Conservation (phyloP, 192 early-diverging fungal genomes). For the Linnemannia schmuckeri region DNA sequence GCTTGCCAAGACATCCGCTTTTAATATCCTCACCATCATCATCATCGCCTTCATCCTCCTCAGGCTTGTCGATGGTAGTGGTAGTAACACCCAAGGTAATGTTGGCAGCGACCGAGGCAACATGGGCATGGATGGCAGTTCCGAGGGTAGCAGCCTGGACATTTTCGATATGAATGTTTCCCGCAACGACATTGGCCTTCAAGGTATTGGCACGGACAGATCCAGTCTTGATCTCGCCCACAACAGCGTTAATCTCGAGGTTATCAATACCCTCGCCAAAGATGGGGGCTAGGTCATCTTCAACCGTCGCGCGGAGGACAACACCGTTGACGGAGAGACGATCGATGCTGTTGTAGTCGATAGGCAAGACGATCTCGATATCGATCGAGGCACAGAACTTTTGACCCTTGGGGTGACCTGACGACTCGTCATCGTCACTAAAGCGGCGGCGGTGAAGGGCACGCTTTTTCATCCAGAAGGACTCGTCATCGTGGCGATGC, state of each 20-base stretch:
- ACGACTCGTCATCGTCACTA: neutral
- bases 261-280: constrained; percentile 8
- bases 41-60: neutral
- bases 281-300: neutral
- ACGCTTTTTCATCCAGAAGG: constrained; percentile 13
- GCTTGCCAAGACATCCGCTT: neutral
- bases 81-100: constrained; percentile 15
- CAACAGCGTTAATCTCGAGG: neutral
- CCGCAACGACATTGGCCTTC: constrained; percentile 7
- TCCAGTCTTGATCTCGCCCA: constrained; percentile 29
- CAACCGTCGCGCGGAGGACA: constrained; percentile 7
- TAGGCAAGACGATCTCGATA: constrained; percentile 32
- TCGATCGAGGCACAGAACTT: constrained; percentile 37
- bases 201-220: constrained; percentile 17
- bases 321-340: constrained; percentile 22
- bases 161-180: constrained; percentile 11
- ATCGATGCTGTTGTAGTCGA: neutral
- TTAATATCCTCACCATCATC: neutral
- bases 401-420: neutral
- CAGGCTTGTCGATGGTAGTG: neutral
- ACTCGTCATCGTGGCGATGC: constrained; percentile 16
- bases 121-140: neutral
- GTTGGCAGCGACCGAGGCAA: neutral
- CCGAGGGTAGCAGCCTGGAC: constrained; percentile 13
- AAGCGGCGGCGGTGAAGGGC: neutral